These are phyloP conservation scores for Musa acuminata DNA, from an alignment of 176 grass and related monocot species.

Conservation along the genomic window DNA sequence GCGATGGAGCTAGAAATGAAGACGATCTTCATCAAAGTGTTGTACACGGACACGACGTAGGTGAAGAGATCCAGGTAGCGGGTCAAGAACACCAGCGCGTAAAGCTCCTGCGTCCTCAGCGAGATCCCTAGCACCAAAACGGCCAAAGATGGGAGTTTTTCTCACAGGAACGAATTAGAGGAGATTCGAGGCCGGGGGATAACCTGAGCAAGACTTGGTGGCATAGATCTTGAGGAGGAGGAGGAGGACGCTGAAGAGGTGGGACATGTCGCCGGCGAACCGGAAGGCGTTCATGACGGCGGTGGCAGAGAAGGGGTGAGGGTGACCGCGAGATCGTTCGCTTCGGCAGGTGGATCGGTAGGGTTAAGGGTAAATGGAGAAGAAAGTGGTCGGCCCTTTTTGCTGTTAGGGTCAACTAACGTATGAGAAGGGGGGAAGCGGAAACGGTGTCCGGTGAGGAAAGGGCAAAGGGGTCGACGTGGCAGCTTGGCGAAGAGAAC, in stretches of 20 bases:
- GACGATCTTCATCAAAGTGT: constrained; percentile 87
- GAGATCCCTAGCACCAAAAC: constrained; percentile 54
- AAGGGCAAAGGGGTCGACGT: too few relatives aligned
- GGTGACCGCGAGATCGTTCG: not conserved
- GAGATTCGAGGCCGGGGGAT: not conserved
- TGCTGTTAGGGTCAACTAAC: too few relatives aligned
- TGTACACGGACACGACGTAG: constrained; percentile 81
- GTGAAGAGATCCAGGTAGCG: constrained; percentile 92
- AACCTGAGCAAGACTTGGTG: constrained; percentile 94
- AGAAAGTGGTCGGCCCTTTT: not conserved
- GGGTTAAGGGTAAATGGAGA: not conserved
- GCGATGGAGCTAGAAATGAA: constrained; percentile 69
- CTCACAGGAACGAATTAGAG: not conserved
- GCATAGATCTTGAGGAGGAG: constrained; percentile 99
- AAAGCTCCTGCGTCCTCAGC: constrained; percentile 96
- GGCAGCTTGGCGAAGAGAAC: too few relatives aligned
- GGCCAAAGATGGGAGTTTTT: too few relatives aligned
- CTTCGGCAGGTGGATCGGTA: not conserved
- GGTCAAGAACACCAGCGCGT: constrained; percentile 71
- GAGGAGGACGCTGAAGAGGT: constrained; percentile 88
- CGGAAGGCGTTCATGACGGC: constrained; percentile 75
- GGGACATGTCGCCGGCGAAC: constrained; percentile 90
- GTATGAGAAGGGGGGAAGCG: too few relatives aligned
- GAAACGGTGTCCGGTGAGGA: too few relatives aligned
- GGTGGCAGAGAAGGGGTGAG: not conserved